Base-by-base conservation (phyloP, 2,329 filamentous ascomycete species). In the Phialocephala sp. region DNA sequence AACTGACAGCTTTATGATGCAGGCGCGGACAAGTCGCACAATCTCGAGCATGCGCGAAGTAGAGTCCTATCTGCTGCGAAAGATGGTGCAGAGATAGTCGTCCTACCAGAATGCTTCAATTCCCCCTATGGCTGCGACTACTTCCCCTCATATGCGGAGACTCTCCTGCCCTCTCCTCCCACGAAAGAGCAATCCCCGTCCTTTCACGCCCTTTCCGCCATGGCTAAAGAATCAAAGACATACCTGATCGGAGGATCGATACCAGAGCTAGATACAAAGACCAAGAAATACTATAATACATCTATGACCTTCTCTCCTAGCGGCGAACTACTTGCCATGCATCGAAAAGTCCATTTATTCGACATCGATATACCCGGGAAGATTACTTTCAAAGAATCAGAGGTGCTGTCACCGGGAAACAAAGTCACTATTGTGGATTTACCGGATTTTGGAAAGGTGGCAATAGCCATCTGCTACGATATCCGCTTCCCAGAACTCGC, bases 31-130 rank as follows among this genome's bases (percentile, higher is more conserved):
- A 99, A 99, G 82, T 77, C 88, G 12, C 85, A 85, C 71, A 99
- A 99, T 80, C 92, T 99, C 69, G 77, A 84, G 24, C 90, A 90
- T 77, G 94, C 95, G 14, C 90, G 91, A 64, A 83, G 85, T 52
- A 94, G 95, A 77, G 93, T 98, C 65, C 85, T 93, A 68, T 89
- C 93, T 77, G 94, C 95, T 5, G 90, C 93, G 27, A 79, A 82
- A 32, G 82, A 82, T 3, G 94, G 94, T 71, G 93, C 94, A 66
- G 88, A 91, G 64, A 88, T 99, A 66, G 89, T 98, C 70, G 93
- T 98, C 39, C 87, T 99, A 20, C 95, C 95, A 41, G 95, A 99
- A 82, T 99, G 95, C 84, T 99, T 99, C 88, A 99, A 99, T 83
- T 96, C 92, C 50, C 95, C 95, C 9, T 99, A 99, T 80, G 95